Evolutionary conservation across 1,284 basidiomycete species (phyloP), one percentile per base, ranked within the genome.

Genomic region (Ustilago cynodontis): DNA sequence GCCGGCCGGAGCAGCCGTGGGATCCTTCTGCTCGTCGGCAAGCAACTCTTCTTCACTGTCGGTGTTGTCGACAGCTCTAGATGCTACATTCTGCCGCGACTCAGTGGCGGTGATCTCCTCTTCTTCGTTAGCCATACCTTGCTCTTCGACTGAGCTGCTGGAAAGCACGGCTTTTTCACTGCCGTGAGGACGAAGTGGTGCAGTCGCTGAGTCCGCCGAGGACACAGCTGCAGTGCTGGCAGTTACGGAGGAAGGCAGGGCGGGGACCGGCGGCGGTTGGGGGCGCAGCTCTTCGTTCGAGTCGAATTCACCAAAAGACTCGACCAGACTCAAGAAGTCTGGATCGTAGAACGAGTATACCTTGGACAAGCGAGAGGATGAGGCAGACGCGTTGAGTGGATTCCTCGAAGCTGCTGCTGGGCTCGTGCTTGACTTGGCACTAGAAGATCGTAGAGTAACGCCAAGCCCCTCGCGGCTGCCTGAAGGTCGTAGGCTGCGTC

Each of bases 281-380:
- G 57, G 31, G 14, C 49, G 59, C 47, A 79, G 64, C 47, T 74
- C 77, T 22, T 79, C 79, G 29, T 59, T 67, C 18, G 77, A 66
- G 45, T 80, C 77, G 53, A 79, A 77, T 37, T 81, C 77, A 31
- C 81, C 78, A 47, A 88, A 85, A 13, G 85, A 82, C 52, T 87
- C 86, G 51, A 88, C 81, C 47, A 88, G 82, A 45, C 85, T 84
- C 0, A 91, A 90, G 76, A 95, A 93, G 85, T 94, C 93, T 1
- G 90, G 88, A 45, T 90, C 89, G 76, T 90, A 91, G 88, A 95
- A 90, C 10, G 93, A 94, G 82, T 93, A 92, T 26, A 93, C 90
- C 49, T 77, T 75, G 33, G 77, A 74, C 6, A 72, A 53, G 7
- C 77, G 64, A 5, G 68, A 69, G 1, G 68, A 75, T 24, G 71